Percentiles rank a stretch among this genome's conserved stretches.
These are phyloP conservation scores for Trypanosoma melophagium DNA, from an alignment of 208 protist genomes.

Conservation along the genomic window DNA sequence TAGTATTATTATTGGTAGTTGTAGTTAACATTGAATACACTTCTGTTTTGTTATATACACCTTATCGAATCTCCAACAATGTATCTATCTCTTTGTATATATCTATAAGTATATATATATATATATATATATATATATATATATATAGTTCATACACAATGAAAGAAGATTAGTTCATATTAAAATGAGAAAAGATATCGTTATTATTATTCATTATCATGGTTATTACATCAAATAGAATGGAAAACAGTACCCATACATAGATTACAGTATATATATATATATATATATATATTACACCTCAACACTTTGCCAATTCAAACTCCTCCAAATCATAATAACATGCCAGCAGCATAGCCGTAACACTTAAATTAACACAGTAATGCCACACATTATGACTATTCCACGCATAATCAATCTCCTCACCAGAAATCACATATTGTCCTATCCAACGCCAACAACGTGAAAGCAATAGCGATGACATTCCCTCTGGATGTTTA, in stretches of 20 bases:
- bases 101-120: neutral
- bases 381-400: slow-evolving; percentile 77
- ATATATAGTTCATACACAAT: neutral
- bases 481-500: no score
- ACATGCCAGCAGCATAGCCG: slow-evolving; percentile 44
- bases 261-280: neutral
- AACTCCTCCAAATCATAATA: slow-evolving; percentile 74
- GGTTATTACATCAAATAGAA: neutral
- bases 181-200: neutral
- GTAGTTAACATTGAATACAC: no score
- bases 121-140: neutral
- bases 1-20: no score
- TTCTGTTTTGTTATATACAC: no score
- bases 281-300: neutral
- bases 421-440: slow-evolving; percentile 41
- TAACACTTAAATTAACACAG: slow-evolving; percentile 45
- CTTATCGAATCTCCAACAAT: no score
- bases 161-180: neutral
- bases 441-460: slow-evolving; percentile 8
- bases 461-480: neutral
- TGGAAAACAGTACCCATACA: neutral
- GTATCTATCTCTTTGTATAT: no score
- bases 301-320: slow-evolving; percentile 30
- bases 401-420: slow-evolving; percentile 64
- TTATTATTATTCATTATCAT: neutral